These are phyloP conservation scores for Sporisorium reilianum DNA, from an alignment of 1,284 basidiomycete species.

Conservation along the genomic window DNA sequence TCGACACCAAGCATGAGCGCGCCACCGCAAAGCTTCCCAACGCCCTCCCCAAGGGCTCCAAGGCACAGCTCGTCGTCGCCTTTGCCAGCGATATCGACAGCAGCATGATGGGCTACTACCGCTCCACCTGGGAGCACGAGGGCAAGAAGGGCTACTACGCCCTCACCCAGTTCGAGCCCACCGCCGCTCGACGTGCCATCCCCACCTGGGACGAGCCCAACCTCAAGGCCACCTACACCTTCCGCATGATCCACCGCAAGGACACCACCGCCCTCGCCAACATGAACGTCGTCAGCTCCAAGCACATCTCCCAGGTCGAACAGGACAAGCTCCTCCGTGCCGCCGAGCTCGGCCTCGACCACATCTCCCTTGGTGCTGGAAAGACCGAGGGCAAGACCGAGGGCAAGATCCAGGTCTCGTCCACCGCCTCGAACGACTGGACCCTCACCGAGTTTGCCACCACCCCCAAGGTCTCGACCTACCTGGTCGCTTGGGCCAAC, in stretches of 20 bases:
- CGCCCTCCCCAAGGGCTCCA: slow-evolving; percentile 57
- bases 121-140: slow-evolving; percentile 68
- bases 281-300: slow-evolving; percentile 73
- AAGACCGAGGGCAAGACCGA: slow-evolving; percentile 68
- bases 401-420: slow-evolving; percentile 53
- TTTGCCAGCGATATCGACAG: slow-evolving; percentile 63
- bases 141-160: slow-evolving; percentile 70
- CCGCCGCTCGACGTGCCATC: slow-evolving; percentile 77
- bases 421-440: slow-evolving; percentile 64
- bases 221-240: slow-evolving; percentile 85
- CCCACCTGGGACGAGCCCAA: slow-evolving; percentile 90
- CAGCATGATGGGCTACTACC: slow-evolving; percentile 70
- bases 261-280: slow-evolving; percentile 79
- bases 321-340: slow-evolving; percentile 71
- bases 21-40: slow-evolving; percentile 58
- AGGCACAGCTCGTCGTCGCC: slow-evolving; percentile 57
- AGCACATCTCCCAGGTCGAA: slow-evolving; percentile 51
- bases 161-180: slow-evolving; percentile 76
- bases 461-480: slow-evolving; percentile 80
- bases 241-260: slow-evolving; percentile 86
- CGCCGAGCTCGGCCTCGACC: slow-evolving; percentile 75
- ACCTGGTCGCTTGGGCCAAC: slow-evolving; percentile 91
- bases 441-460: slow-evolving; percentile 66
- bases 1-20: slow-evolving; percentile 69
- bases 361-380: slow-evolving; percentile 73